These are phyloP conservation scores for Panaeolus cyanescens DNA, from an alignment of 768 basidiomycete species.

Conservation along the genomic window DNA sequence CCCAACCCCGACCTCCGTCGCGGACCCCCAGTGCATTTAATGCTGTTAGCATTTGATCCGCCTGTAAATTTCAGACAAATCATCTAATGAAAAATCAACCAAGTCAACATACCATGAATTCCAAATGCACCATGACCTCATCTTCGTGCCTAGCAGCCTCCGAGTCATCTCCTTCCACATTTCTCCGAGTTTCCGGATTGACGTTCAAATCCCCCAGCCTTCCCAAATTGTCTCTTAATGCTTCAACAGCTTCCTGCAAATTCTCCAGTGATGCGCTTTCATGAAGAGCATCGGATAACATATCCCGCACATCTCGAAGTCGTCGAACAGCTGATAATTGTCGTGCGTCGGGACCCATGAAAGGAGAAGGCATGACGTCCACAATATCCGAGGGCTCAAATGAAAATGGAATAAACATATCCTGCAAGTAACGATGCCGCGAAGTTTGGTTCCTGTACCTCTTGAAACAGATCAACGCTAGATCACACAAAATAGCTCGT, in stretches of 20 bases:
- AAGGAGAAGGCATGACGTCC: not conserved
- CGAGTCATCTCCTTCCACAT: constrained; percentile 10
- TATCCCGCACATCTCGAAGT: constrained; percentile 19
- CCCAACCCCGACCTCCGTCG: constrained; percentile 7
- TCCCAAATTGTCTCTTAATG: constrained; percentile 17
- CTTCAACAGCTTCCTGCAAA: constrained; percentile 18
- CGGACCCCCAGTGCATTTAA: constrained; percentile 13
- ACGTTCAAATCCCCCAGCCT: constrained; percentile 4
- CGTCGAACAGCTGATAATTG: constrained; percentile 6
- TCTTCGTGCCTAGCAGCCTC: constrained; percentile 19
- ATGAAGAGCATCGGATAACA: constrained; percentile 18
- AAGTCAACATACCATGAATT: constrained; percentile 27
- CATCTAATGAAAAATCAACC: not conserved
- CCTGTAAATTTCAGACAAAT: constrained; percentile 22
- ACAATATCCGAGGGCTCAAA: constrained; percentile 5
- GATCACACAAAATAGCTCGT: not conserved
- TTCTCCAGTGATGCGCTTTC: constrained; percentile 16
- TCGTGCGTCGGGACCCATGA: not conserved
- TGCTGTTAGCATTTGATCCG: constrained; percentile 34
- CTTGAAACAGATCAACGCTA: constrained; percentile 8
- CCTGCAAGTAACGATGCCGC: constrained; percentile 5
- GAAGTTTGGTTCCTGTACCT: constrained; percentile 13
- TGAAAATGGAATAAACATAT: constrained; percentile 13
- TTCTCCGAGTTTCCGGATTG: not conserved
- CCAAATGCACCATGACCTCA: constrained; percentile 29